phyloP scores from a whole-genome alignment of 495 filamentous ascomycete species.

The Trichoderma gamsii region DNA sequence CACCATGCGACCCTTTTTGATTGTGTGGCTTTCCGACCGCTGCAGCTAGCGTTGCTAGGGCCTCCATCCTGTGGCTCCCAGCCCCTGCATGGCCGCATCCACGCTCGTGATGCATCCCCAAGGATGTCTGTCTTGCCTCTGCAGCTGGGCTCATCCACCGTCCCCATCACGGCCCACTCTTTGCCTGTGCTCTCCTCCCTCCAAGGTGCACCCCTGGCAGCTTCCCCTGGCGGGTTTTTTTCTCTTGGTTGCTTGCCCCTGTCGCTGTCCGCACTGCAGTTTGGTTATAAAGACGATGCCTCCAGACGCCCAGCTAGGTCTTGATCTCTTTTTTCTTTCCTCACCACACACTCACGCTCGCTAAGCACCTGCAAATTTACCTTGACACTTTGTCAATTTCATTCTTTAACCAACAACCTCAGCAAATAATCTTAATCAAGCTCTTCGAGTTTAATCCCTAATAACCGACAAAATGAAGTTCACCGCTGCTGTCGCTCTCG shows the following conservation, averaged over 20 bases:
- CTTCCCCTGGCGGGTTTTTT: constrained; percentile 1
- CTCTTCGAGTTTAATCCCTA: constrained; percentile 40
- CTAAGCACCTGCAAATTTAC: constrained; percentile 28
- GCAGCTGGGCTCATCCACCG: not conserved
- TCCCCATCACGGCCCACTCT: constrained; percentile 1
- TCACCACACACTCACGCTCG: constrained; percentile 44
- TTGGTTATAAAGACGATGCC: constrained; percentile 34
- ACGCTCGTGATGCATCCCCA: not conserved
- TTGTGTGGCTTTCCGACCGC: constrained; percentile 7
- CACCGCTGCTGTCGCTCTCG: constrained; percentile 53
- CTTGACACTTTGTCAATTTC: constrained; percentile 56
- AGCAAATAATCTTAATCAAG: constrained; percentile 23
- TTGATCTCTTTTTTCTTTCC: constrained; percentile 27
- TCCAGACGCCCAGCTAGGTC: constrained; percentile 24
- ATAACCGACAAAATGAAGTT: constrained; percentile 79
- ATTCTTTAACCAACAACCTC: constrained; percentile 42
- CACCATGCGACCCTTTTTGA: constrained; percentile 6
- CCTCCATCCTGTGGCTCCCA: not conserved
- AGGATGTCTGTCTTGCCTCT: constrained; percentile 9
- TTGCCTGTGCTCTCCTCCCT: not conserved
- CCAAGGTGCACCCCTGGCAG: not conserved
- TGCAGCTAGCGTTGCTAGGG: not conserved
- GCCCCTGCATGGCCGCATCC: not conserved
- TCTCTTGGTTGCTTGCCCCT: not conserved
- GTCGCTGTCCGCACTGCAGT: not conserved